phyloP scores from a whole-genome alignment of 805 yeast genomes.

The Pichia heedii region DNA sequence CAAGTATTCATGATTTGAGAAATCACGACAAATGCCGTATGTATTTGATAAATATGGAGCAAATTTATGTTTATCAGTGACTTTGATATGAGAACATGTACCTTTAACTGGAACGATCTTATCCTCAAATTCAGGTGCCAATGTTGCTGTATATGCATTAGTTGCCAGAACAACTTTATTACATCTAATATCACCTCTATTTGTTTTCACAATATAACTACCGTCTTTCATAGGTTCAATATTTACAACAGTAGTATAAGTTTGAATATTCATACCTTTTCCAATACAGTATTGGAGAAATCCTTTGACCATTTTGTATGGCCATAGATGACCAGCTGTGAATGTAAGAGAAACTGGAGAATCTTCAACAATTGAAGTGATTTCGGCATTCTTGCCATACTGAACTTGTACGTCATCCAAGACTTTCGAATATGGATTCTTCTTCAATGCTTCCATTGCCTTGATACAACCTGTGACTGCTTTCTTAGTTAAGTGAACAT shows the following conservation, averaged over 20 bases:
- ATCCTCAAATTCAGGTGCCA: constrained; percentile 17
- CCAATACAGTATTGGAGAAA: constrained; percentile 26
- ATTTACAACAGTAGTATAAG: constrained; percentile 29
- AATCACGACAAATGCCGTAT: constrained; percentile 21
- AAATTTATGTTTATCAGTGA: background rate
- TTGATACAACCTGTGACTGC: constrained; percentile 21
- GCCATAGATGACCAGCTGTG: constrained; percentile 38
- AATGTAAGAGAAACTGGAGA: constrained; percentile 26
- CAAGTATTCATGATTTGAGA: constrained; percentile 18
- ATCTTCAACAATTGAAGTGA: constrained; percentile 20
- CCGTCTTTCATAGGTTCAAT: constrained; percentile 18
- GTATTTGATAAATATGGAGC: constrained; percentile 29
- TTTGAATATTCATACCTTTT: constrained; percentile 32
- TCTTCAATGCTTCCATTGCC: constrained; percentile 19
- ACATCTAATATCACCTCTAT: constrained; percentile 16
- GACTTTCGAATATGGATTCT: constrained; percentile 20
- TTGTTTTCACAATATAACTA: constrained; percentile 23
- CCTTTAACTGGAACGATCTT: constrained; percentile 30
- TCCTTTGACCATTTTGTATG: constrained; percentile 33
- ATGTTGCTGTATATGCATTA: constrained; percentile 22
- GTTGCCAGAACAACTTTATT: constrained; percentile 29
- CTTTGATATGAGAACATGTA: constrained; percentile 23
- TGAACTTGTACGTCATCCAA: constrained; percentile 25
- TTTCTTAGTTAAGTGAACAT: constrained; percentile 8
- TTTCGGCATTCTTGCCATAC: constrained; percentile 26